phyloP scores from a whole-genome alignment of 148 eudicot species.

The Rhododendron simsii region DNA sequence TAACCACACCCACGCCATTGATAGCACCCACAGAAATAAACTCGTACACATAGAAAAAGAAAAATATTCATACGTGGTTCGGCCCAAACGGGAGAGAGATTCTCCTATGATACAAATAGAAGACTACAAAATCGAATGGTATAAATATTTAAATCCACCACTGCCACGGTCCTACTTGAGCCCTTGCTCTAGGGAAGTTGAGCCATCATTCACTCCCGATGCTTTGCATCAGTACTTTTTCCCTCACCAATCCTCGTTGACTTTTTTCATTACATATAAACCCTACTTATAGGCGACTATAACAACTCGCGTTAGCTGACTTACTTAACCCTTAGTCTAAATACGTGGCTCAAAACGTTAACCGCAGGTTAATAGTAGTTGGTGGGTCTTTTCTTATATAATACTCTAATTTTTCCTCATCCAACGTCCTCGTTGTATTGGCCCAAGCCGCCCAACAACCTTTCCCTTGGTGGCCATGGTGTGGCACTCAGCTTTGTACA shows the following conservation, averaged over 20 bases:
- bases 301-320: too few relatives aligned
- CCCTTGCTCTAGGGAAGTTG: background rate
- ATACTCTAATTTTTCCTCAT: too few relatives aligned
- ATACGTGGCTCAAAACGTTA: too few relatives aligned
- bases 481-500: too few relatives aligned
- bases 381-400: too few relatives aligned
- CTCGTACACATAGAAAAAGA: background rate
- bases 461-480: too few relatives aligned
- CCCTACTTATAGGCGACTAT: background rate
- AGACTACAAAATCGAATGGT: background rate
- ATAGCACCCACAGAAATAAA: background rate
- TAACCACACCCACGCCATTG: background rate
- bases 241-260: background rate
- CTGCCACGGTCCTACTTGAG: background rate
- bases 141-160: background rate
- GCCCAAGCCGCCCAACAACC: too few relatives aligned
- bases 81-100: background rate
- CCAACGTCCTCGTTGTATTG: too few relatives aligned
- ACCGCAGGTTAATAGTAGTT: too few relatives aligned
- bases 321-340: too few relatives aligned
- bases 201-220: background rate
- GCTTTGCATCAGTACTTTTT: background rate
- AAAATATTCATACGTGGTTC: background rate
- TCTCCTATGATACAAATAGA: background rate
- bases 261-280: background rate